A percentile compares a stretch with the other conserved stretches of the same genome.
Evolutionary conservation across 2,329 filamentous ascomycete genomes (phyloP).

Genomic region (Paecilomyces sp.): DNA sequence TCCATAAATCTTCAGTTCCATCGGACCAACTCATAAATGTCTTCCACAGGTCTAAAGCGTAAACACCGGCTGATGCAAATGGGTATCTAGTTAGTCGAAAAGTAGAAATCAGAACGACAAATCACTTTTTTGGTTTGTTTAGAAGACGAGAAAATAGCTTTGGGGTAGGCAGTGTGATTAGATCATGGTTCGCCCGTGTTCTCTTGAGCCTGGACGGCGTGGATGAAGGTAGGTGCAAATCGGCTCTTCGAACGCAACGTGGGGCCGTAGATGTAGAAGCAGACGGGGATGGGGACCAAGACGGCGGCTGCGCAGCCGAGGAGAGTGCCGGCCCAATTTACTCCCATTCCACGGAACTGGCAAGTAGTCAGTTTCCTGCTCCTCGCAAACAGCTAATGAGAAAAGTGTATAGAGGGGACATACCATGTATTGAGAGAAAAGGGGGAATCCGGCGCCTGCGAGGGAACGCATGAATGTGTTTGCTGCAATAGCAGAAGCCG

Average conservation of each 20-base stretch:
- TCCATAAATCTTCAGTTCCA: neutral
- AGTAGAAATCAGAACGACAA: neutral
- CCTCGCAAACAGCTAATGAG: neutral
- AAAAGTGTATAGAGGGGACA: neutral
- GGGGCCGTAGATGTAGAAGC: constrained; percentile 27
- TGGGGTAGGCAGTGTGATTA: neutral
- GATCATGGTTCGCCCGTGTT: constrained; percentile 3
- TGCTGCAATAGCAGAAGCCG: constrained; percentile 44
- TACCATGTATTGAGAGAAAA: constrained; percentile 26
- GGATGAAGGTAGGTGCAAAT: constrained; percentile 22
- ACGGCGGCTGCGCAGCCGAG: constrained; percentile 28
- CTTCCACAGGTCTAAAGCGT: neutral
- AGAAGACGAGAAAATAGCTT: neutral
- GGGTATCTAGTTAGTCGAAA: neutral
- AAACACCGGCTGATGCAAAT: neutral
- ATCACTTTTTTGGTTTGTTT: neutral
- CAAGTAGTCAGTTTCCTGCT: neutral
- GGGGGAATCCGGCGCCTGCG: constrained; percentile 32
- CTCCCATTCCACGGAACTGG: constrained; percentile 16
- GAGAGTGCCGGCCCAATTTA: constrained; percentile 29
- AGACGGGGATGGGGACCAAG: constrained; percentile 31
- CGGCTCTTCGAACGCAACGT: constrained; percentile 25
- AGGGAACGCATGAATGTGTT: constrained; percentile 43
- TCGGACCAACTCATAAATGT: neutral
- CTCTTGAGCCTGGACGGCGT: constrained; percentile 8